phyloP scores from a whole-genome alignment of 1,284 basidiomycete genomes.

The Pterulicium gracile region DNA sequence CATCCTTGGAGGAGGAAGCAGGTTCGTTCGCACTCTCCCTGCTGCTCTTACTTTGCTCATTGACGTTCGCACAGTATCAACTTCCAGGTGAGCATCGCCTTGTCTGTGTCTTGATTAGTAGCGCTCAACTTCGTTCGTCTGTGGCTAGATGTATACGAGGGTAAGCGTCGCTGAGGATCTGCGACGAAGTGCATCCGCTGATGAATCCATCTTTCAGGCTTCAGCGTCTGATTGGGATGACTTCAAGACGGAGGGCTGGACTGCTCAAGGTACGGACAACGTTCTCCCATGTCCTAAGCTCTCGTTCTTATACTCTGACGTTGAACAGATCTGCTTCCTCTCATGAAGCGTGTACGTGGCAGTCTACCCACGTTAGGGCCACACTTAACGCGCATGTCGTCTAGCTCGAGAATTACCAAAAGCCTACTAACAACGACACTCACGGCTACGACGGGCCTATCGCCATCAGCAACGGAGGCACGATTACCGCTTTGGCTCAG shows the following conservation, averaged over 20 bases:
- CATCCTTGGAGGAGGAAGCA: constrained; percentile 51
- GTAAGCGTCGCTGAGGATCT: constrained; percentile 23
- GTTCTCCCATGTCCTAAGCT: constrained; percentile 5
- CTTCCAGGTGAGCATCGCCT: constrained; percentile 41
- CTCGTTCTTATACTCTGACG: constrained; percentile 3
- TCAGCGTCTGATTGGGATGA: constrained; percentile 69
- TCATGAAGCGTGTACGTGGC: constrained; percentile 54
- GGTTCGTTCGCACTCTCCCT: constrained; percentile 21
- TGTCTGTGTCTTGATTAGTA: constrained; percentile 25
- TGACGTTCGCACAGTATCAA: constrained; percentile 39
- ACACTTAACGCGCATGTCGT: too few relatives aligned
- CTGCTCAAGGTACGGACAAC: constrained; percentile 42
- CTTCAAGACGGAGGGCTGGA: constrained; percentile 65
- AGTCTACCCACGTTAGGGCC: not conserved
- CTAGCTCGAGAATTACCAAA: constrained; percentile 68
- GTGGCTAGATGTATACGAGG: constrained; percentile 52
- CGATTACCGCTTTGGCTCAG: constrained; percentile 48
- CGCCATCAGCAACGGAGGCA: constrained; percentile 58
- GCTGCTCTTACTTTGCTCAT: not conserved
- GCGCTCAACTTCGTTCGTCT: constrained; percentile 2
- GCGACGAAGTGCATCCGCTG: constrained; percentile 4
- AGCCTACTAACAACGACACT: constrained; percentile 44
- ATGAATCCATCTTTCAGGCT: constrained; percentile 24
- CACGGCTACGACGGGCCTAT: constrained; percentile 65
- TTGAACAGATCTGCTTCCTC: constrained; percentile 44